Base-by-base conservation (phyloP, 306 rosid species). In the Canavalia gladiata region DNA sequence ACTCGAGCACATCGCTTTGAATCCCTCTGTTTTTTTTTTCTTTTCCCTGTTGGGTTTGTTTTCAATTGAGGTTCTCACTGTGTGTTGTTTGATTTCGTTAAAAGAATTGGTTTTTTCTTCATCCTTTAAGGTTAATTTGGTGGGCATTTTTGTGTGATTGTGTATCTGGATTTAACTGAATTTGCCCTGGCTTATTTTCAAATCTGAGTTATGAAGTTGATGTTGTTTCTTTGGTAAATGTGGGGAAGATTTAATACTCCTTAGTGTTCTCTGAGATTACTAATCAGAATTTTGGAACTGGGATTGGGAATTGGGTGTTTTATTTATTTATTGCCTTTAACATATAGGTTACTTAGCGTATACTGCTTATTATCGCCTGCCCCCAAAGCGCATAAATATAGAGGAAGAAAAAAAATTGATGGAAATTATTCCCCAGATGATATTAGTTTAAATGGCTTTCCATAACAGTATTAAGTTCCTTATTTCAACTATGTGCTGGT, bases 1-100 rank as follows among this genome's bases (percentile, higher is more conserved):
- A 1, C 81, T 35, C 85, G 78, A 25, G 47, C 74, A 3, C 58
- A 83, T 54, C 74, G 57, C 73, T 74, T 80, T 54, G 85, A 78
- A 55, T 69, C 84, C 63, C 80, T 89, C 11, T 55, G 58, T 37
- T 0, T 29, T n/a, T 60, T 37, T 35, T 11, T 35, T 51, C 33
- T 65, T 71, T 74, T 74, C 7, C 13, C 3, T 47, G 10, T 18
- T 77, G 37, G 63, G 46, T 11, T 58, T 59, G 6, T 75, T 68
- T 68, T 77, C 45, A 58, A 66, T 77, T 86, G n/a, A 1, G 65
- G 51, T 42, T 74, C 37, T 69, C 13, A 1, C 55, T 64, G 51
- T 64, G 2, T n/a, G 1, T 37, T 34, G 18, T 55, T 85, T 77
- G 5, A 9, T 77, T 66, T 77, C 1, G 43, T 25, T 43, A 6